Percentiles rank a stretch among this genome's conserved stretches.
phyloP scores from a whole-genome alignment of 148 eudicot species.

The Agrostemma githago region DNA sequence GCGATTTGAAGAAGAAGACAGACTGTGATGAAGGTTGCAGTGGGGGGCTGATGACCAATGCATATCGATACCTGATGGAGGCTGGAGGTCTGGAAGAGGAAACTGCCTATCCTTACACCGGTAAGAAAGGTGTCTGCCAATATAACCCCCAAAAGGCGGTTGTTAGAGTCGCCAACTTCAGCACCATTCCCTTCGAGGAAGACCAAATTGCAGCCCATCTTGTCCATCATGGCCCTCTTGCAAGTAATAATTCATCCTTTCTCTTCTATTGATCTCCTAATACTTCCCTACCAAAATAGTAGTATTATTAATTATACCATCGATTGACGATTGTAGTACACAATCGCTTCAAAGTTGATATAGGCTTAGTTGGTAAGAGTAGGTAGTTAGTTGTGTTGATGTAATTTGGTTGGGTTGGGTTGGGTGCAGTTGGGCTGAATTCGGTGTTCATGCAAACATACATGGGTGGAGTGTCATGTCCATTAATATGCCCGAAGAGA shows the following conservation, averaged over 20 bases:
- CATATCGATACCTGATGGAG: constrained; percentile 63
- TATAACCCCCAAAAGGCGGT: constrained; percentile 50
- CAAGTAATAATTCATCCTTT: constrained; percentile 46
- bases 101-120: constrained; percentile 65
- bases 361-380: too few species aligned
- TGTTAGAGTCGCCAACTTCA: constrained; percentile 56
- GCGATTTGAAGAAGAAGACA: constrained; percentile 44
- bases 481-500: constrained; percentile 63
- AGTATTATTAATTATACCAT: too few species aligned
- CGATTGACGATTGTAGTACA: background rate
- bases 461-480: constrained; percentile 85
- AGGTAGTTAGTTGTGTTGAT: too few species aligned
- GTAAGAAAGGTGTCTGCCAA: constrained; percentile 61
- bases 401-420: background rate
- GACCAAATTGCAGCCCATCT: constrained; percentile 79
- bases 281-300: background rate
- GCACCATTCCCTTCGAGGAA: constrained; percentile 61
- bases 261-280: background rate
- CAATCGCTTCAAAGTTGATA: background rate
- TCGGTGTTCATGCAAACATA: constrained; percentile 94
- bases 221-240: constrained; percentile 75
- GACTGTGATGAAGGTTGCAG: constrained; percentile 70
- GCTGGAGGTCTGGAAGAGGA: constrained; percentile 80
- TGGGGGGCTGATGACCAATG: constrained; percentile 93
- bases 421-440: constrained; percentile 57